Evolutionary conservation across 192 early-diverging fungal genomes (phyloP).

Genomic region (Phycomyces blakesleeanus): DNA sequence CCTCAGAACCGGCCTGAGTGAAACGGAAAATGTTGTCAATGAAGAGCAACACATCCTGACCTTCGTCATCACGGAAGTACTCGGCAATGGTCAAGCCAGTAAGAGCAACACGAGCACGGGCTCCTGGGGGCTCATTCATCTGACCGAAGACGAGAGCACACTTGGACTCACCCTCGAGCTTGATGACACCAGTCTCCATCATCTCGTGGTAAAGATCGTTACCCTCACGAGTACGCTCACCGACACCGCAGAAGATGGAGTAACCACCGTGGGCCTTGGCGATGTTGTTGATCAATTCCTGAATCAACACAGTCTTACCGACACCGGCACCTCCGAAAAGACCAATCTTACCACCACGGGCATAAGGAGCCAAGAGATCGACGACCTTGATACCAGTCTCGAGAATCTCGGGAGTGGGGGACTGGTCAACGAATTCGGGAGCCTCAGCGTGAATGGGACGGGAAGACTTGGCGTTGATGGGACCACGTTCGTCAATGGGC

Average conservation of each 20-base stretch:
- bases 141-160: constrained; percentile 96
- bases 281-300: constrained; percentile 99
- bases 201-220: constrained; percentile 78
- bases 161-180: constrained; percentile 93
- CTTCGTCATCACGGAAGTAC: constrained; percentile 99
- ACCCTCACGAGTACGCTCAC: constrained; percentile 99
- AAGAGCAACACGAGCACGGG: constrained; percentile 97
- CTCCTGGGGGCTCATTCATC: constrained; percentile 99
- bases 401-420: constrained; percentile 89
- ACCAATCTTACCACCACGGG: constrained; percentile 98
- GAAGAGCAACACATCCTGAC: constrained; percentile 99
- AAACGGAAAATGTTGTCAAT: constrained; percentile 99
- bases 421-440: constrained; percentile 95
- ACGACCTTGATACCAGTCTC: constrained; percentile 99
- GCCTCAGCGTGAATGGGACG: constrained; percentile 90
- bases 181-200: constrained; percentile 79
- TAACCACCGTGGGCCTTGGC: constrained; percentile 99
- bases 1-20: constrained; percentile 99
- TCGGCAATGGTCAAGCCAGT: constrained; percentile 98
- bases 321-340: constrained; percentile 99
- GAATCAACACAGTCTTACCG: constrained; percentile 99
- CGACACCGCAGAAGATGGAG: constrained; percentile 98
- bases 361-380: constrained; percentile 96
- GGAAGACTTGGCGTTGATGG: constrained; percentile 87
- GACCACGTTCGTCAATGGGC: constrained; percentile 97